Conservation (phyloP, 2,329 filamentous ascomycete genomes). For the Ophiocordyceps camponoti-saundersi region DNA sequence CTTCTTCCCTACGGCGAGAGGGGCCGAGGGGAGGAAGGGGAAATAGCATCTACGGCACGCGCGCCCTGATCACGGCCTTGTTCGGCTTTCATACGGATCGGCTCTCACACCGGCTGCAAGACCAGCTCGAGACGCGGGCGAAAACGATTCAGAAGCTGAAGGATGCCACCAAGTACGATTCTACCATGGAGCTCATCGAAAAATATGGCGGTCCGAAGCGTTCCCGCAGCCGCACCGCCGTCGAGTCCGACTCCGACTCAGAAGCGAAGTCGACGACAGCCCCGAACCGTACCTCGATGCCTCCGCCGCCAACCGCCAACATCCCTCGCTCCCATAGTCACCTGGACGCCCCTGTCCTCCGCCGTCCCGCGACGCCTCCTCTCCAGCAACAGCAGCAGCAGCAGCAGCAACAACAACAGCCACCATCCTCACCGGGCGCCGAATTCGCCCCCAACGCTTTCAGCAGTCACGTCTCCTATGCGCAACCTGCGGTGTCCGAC, state of each 20-base stretch:
- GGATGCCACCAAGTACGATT: constrained; percentile 87
- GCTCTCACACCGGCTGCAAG: constrained; percentile 52
- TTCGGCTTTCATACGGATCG: constrained; percentile 70
- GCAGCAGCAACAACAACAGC: not conserved
- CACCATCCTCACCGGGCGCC: constrained; percentile 20
- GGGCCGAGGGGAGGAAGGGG: not conserved
- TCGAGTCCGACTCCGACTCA: constrained; percentile 2
- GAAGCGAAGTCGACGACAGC: constrained; percentile 5
- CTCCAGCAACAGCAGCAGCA: not conserved
- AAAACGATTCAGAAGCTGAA: constrained; percentile 90
- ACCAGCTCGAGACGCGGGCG: constrained; percentile 60
- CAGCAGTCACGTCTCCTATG: constrained; percentile 6
- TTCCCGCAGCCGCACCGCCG: constrained; percentile 10
- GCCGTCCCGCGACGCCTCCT: not conserved
- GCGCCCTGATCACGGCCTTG: constrained; percentile 47
- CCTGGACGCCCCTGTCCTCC: constrained; percentile 1
- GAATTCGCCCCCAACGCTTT: constrained; percentile 61
- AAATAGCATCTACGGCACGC: constrained; percentile 60
- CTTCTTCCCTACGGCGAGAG: not conserved
- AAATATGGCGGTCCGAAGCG: constrained; percentile 68
- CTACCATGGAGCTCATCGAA: constrained; percentile 78
- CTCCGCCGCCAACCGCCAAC: constrained; percentile 46
- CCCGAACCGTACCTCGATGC: constrained; percentile 27
- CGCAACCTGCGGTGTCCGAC: constrained; percentile 5
- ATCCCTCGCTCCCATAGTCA: constrained; percentile 26